These are phyloP conservation scores for Plectranthus barbatus DNA, from an alignment of 257 asterid genomes.

Conservation along the genomic window DNA sequence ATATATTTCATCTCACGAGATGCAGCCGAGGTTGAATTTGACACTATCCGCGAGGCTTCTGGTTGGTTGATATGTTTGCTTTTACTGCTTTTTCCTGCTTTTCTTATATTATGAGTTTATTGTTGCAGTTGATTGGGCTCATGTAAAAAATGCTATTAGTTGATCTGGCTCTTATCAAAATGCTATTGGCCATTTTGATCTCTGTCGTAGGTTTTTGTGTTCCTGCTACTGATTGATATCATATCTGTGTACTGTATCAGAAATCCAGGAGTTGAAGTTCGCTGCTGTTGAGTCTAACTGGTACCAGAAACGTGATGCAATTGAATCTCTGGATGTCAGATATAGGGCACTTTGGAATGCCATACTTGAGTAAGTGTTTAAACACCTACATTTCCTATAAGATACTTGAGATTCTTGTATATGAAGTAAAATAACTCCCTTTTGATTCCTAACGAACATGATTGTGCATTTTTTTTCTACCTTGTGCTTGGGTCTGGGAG, in stretches of 20 bases:
- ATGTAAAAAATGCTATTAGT: conserved; percentile 1
- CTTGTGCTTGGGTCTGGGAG: not conserved
- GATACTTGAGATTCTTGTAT: conserved; percentile 8
- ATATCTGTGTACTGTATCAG: conserved; percentile 27
- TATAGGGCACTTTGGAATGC: conserved; percentile 63
- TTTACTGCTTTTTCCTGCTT: conserved; percentile 7
- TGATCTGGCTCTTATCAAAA: conserved; percentile 2
- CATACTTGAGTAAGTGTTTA: conserved; percentile 57
- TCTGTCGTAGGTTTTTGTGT: conserved; percentile 3
- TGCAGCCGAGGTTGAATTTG: conserved; percentile 19
- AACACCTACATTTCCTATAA: not conserved
- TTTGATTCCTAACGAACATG: not conserved
- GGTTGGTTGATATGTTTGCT: conserved; percentile 34
- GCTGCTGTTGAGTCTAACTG: conserved; percentile 49
- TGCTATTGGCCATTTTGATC: not conserved
- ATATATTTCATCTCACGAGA: conserved; percentile 36
- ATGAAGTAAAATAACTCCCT: not conserved
- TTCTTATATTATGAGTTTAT: not conserved
- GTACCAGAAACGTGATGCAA: conserved; percentile 64
- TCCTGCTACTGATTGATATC: conserved; percentile 16
- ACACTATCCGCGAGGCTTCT: conserved; percentile 21
- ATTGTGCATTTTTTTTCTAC: not conserved
- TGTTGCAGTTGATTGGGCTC: conserved; percentile 6
- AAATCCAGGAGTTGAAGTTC: conserved; percentile 52
- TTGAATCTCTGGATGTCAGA: conserved; percentile 57